phyloP scores from a whole-genome alignment of 116 monocot species.

The Papilionanthe hybrid region DNA sequence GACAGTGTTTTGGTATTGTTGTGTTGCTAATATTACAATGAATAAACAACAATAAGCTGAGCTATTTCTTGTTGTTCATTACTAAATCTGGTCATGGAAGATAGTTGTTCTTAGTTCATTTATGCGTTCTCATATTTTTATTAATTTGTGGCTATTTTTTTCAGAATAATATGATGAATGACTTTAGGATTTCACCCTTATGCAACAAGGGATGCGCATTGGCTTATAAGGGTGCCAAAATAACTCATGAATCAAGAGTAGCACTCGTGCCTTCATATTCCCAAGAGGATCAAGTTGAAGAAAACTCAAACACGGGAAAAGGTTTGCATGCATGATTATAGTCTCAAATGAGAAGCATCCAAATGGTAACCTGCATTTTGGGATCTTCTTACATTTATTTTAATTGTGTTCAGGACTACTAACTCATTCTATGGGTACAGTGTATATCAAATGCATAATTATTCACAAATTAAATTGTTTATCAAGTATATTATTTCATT shows the following conservation, averaged over 20 bases:
- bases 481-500: not conserved
- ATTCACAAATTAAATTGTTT: not conserved
- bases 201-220: not conserved
- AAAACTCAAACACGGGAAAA: constrained; percentile 6
- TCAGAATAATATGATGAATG: constrained; percentile 34
- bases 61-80: not conserved
- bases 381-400: not conserved
- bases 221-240: not conserved
- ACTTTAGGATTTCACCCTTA: constrained; percentile 12
- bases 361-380: constrained; percentile 1
- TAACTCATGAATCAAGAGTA: not conserved
- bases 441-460: not conserved
- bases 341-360: not conserved
- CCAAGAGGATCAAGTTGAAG: constrained; percentile 5
- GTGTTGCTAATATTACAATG: not conserved
- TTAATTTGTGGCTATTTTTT: not conserved
- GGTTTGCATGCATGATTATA: not conserved
- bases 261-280: not conserved
- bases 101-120: not conserved
- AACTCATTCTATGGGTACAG: not conserved
- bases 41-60: not conserved
- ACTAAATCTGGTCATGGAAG: not conserved
- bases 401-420: not conserved
- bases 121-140: not conserved
- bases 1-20: not conserved